These are phyloP conservation scores for Juglanconis oblonga DNA, from an alignment of 2,329 filamentous ascomycete genomes.

Conservation along the genomic window DNA sequence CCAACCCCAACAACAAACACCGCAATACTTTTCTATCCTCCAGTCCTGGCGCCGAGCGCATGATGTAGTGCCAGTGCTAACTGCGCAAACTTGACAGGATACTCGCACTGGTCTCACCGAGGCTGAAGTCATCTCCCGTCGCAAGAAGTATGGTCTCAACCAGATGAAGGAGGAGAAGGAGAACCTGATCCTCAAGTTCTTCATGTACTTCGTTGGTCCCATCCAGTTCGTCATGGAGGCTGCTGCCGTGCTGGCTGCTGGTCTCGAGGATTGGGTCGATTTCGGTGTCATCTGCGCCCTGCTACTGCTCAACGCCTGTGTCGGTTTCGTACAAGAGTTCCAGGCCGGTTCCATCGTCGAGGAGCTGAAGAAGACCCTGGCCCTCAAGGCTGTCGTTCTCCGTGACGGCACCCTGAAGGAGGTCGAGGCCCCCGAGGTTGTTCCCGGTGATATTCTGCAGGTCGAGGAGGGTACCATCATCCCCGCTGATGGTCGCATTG, in stretches of 20 bases:
- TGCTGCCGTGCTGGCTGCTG: constrained; percentile 55
- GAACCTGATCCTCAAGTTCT: constrained; percentile 79
- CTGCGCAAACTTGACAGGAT: constrained; percentile 4
- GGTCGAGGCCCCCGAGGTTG: constrained; percentile 78
- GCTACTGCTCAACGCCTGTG: constrained; percentile 77
- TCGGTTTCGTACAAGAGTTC: constrained; percentile 87
- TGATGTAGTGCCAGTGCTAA: neutral
- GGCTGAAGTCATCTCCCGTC: constrained; percentile 59
- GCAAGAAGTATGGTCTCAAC: constrained; percentile 78
- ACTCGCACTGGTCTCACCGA: constrained; percentile 58
- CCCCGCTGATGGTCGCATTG: constrained; percentile 81
- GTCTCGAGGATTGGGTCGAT: constrained; percentile 87
- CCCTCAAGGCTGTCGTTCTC: constrained; percentile 82
- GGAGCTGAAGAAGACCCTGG: constrained; percentile 85
- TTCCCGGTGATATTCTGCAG: constrained; percentile 86
- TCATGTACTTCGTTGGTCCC: constrained; percentile 79
- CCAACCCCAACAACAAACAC: constrained; percentile 27
- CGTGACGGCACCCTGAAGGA: constrained; percentile 77
- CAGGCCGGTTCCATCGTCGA: constrained; percentile 89
- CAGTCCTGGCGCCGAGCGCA: neutral
- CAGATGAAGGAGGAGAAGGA: constrained; percentile 91
- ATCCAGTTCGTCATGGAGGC: constrained; percentile 88
- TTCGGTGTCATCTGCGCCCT: constrained; percentile 87
- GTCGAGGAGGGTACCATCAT: constrained; percentile 92
- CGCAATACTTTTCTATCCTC: neutral